phyloP scores from a whole-genome alignment of 768 basidiomycete genomes.

The Cystoderma amianthinum region DNA sequence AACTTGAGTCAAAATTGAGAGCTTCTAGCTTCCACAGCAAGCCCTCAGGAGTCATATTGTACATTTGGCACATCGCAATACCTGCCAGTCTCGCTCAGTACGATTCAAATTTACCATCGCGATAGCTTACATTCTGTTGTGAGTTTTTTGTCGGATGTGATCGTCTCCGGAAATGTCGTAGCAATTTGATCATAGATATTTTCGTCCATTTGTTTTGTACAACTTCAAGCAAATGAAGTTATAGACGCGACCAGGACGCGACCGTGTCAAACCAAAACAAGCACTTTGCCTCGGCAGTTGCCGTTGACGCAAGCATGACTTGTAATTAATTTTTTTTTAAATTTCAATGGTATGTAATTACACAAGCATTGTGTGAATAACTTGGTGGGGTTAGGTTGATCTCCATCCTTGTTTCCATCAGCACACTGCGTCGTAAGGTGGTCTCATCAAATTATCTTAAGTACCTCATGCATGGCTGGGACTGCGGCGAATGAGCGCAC shows the following conservation, averaged over 20 bases:
- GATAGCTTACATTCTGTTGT: slow-evolving; percentile 41
- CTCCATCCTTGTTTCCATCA: neutral
- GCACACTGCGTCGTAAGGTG: neutral
- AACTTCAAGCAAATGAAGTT: too few relatives aligned
- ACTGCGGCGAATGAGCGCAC: too few relatives aligned
- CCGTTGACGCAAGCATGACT: neutral
- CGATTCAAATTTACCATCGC: neutral
- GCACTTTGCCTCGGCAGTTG: neutral
- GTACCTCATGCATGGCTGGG: too few relatives aligned
- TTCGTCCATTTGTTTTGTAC: too few relatives aligned
- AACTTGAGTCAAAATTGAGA: slow-evolving; percentile 26
- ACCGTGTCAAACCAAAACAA: neutral
- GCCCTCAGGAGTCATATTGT: slow-evolving; percentile 41
- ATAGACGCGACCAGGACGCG: neutral
- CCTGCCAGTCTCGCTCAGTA: slow-evolving; percentile 30
- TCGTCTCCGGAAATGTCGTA: slow-evolving; percentile 15
- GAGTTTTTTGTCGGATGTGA: slow-evolving; percentile 32
- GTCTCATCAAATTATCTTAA: too few relatives aligned
- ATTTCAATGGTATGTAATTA: too few relatives aligned
- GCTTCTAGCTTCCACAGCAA: slow-evolving; percentile 72
- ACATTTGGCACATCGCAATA: slow-evolving; percentile 55
- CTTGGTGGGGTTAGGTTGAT: neutral
- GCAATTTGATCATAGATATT: slow-evolving; percentile 11
- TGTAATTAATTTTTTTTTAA: too few relatives aligned
- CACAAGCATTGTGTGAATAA: neutral